Base-by-base conservation (phyloP, 1,139 yeast species). In the Geotrichum cucujoidarum region DNA sequence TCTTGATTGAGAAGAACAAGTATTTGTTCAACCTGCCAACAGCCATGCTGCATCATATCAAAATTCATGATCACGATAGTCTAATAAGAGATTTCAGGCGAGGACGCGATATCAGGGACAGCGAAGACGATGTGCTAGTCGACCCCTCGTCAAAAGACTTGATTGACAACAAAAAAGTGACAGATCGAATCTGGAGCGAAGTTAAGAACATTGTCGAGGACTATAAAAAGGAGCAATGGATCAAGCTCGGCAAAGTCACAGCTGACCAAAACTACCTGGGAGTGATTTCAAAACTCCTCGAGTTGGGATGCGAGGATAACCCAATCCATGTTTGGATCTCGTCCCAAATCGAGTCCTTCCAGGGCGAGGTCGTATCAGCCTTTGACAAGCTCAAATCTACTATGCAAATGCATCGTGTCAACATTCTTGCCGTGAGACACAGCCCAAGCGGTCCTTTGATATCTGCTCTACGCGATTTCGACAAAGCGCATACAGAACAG, bases 11-110 rank as follows among this genome's bases (percentile, higher is more conserved):
- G 43, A 71, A 74, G 39, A 78, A 88, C 62, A 74, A 73, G 48
- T 75, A 75, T 51, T 73, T 88, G 48, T 82, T 92, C 60, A 84
- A 87, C 60, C 72, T 89, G 42, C 95, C 97, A 0, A 75, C 75
- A 31, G 70, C 67, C 10, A 69, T 92, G 50, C 68, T 75, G 33
- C 66, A 63, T n/a, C 74, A 76, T 55, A 71, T 88, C 25, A 68
- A 74, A 18, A 71, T 71, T 24, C 77, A 79, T 49, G 84, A 89
- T 57, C 90, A 86, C 59, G 86, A 83, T 49, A 74, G 77, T 36
- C 74, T 92, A 40, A 71, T 88, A 40, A 76, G 81, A 41, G 88
- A 83, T 57, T 88, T 87, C 63, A 73, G 79, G 47, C 68, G 74
- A 39, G 92, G 84, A 3, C 67, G 69, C 45, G 69, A 65, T 49